Conservation (phyloP, 2,329 filamentous ascomycete species). For the Pezicula carpinea region DNA sequence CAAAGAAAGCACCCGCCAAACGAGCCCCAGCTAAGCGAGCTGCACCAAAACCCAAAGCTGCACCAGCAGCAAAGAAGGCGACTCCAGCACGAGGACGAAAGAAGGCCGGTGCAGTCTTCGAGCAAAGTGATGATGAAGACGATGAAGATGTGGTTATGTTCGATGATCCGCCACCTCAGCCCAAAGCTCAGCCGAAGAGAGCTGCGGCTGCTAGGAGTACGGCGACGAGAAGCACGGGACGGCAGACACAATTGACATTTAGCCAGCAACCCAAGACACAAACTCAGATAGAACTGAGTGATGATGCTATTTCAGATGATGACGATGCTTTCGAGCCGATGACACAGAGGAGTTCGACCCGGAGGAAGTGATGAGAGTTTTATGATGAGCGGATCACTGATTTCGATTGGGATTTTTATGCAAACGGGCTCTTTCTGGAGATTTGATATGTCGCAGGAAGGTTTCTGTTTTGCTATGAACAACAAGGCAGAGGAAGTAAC, state of each 20-base stretch:
- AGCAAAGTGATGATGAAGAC: conserved; percentile 33
- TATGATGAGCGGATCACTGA: background rate
- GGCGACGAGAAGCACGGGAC: conserved; percentile 25
- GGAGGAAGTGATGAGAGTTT: background rate
- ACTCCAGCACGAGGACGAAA: conserved; percentile 36
- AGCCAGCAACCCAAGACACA: conserved; percentile 35
- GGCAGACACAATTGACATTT: conserved; percentile 49
- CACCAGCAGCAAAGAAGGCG: conserved; percentile 31
- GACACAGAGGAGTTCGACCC: background rate
- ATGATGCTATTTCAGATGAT: conserved; percentile 58
- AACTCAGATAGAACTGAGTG: conserved; percentile 51
- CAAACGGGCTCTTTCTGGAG: background rate
- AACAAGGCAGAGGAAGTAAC: too few species aligned
- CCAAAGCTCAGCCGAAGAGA: conserved; percentile 30
- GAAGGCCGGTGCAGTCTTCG: conserved; percentile 22
- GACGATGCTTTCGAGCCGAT: conserved; percentile 53
- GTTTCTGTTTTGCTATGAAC: too few species aligned
- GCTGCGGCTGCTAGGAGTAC: conserved; percentile 12
- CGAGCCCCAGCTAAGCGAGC: conserved; percentile 31
- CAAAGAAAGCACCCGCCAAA: conserved; percentile 25
- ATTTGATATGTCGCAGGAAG: background rate
- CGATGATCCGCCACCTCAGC: conserved; percentile 37
- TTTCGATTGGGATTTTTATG: background rate
- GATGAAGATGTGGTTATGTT: conserved; percentile 50
- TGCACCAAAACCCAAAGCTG: conserved; percentile 27